These are phyloP conservation scores for Verticillium klebahnii DNA, from an alignment of 2,329 filamentous ascomycete species.

Conservation along the genomic window DNA sequence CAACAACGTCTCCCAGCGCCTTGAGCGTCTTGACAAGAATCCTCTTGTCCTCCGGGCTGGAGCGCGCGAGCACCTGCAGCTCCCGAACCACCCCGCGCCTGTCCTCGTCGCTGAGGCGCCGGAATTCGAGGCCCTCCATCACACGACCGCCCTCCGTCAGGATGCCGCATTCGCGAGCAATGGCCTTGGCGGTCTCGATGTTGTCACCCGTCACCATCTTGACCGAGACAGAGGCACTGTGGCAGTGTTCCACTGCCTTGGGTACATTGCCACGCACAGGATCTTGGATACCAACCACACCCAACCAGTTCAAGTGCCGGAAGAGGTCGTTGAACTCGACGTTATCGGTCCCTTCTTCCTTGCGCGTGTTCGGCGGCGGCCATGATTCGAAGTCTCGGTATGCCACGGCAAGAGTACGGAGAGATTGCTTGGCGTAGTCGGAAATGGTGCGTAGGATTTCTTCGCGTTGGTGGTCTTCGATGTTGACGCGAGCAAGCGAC, in stretches of 20 bases:
- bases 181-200: slow-evolving; percentile 45
- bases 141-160: slow-evolving; percentile 54
- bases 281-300: slow-evolving; percentile 23
- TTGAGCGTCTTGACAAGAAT: slow-evolving; percentile 61
- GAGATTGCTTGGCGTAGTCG: slow-evolving; percentile 60
- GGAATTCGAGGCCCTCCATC: slow-evolving; percentile 57
- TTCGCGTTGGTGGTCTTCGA: slow-evolving; percentile 21
- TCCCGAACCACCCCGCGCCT: slow-evolving; percentile 43
- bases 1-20: slow-evolving; percentile 61
- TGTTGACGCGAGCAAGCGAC: slow-evolving; percentile 21
- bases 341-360: slow-evolving; percentile 53
- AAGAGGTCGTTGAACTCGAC: slow-evolving; percentile 40
- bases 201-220: slow-evolving; percentile 46
- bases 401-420: slow-evolving; percentile 61
- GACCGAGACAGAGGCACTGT: slow-evolving; percentile 24
- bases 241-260: slow-evolving; percentile 11
- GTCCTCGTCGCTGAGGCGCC: slow-evolving; percentile 44
- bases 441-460: slow-evolving; percentile 28
- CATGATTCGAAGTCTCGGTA: slow-evolving; percentile 64
- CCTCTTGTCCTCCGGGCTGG: slow-evolving; percentile 66
- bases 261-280: slow-evolving; percentile 13
- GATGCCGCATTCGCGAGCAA: slow-evolving; percentile 47
- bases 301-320: slow-evolving; percentile 32
- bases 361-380: slow-evolving; percentile 60
- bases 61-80: slow-evolving; percentile 59